Conservation (phyloP, 106 monocot genomes). For the Allium cepa region DNA sequence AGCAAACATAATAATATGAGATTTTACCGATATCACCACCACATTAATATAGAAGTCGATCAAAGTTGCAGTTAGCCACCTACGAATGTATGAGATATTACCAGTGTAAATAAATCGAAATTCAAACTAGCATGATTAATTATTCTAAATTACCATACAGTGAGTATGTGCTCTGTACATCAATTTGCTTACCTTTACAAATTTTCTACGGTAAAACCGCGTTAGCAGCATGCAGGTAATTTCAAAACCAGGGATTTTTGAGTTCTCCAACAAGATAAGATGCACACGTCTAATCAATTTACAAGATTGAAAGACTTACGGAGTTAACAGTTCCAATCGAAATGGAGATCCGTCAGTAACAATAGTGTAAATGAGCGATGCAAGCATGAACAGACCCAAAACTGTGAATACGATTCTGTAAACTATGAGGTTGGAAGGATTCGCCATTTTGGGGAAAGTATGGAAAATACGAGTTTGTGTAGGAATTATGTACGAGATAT, state of each 20-base stretch:
- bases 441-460: background rate
- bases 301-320: conserved; percentile 40
- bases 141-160: no score
- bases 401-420: conserved; percentile 38
- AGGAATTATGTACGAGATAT: no score
- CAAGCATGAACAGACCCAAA: conserved; percentile 59
- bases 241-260: no score
- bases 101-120: no score
- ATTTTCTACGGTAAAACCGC: no score
- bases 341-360: conserved; percentile 80
- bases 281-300: background rate
- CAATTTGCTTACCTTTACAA: no score
- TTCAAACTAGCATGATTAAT: no score
- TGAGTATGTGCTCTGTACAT: no score
- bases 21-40: conserved; percentile 61
- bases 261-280: background rate
- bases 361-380: conserved; percentile 59
- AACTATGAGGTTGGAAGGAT: conserved; percentile 7
- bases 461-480: no score
- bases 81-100: conserved; percentile 13
- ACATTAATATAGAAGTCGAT: conserved; percentile 88
- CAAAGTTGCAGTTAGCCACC: conserved; percentile 76
- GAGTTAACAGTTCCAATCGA: conserved; percentile 65
- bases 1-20: background rate
- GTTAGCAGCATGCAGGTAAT: no score